Evolutionary conservation across 163 green algal species (phyloP), one percentile per base, ranked within the genome.

Genomic region (Chloromonas sp.): DNA sequence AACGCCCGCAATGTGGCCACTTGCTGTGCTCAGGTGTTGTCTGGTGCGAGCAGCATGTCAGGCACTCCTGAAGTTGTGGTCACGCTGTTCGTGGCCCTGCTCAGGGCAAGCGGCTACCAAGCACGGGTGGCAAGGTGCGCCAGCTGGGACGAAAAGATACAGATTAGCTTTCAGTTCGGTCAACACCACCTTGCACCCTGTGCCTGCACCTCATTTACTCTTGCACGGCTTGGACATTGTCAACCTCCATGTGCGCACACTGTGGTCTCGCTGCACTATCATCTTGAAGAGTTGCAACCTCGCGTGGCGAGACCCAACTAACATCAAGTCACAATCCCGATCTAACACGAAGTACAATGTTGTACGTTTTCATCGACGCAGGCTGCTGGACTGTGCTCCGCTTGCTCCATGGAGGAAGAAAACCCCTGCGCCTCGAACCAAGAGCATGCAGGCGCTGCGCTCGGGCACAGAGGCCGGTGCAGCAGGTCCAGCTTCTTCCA

Each of bases 11-110:
- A 74, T 74, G 66, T 74, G 66, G 5, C 5, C 11, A 74, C 66
- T 74, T 74, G 66, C 66, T 11, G 5, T 74, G 66, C 36, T 15
- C 66, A 74, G 66, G 66, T 74, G 5, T 11, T 74, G 66, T 5
- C 66, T 5, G 66, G 5, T 15, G 66, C 66, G 11, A 5, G 11
- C 5, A 11, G 76, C 36, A 14, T 11, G 76, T 58, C 59, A 0
- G 89, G 90, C 5, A 86, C 74, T 0, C 83, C 82, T 5, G 93
- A 96, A 86, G 86, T 90, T 60, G 83, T 94, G 82, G 84, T 86
- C 14, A 84, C 83, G 15, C 61, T 97, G n/a, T 95, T 95, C 89
- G 93, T 95, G 57, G 92, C 92, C 2, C 61, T 93, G 82, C 86
- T 94, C 60, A 85, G 94, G 11, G 87, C 88, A 1, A 86, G 92